These are phyloP conservation scores for Casuarina cunninghamiana DNA, from an alignment of 306 rosid species.

Conservation along the genomic window DNA sequence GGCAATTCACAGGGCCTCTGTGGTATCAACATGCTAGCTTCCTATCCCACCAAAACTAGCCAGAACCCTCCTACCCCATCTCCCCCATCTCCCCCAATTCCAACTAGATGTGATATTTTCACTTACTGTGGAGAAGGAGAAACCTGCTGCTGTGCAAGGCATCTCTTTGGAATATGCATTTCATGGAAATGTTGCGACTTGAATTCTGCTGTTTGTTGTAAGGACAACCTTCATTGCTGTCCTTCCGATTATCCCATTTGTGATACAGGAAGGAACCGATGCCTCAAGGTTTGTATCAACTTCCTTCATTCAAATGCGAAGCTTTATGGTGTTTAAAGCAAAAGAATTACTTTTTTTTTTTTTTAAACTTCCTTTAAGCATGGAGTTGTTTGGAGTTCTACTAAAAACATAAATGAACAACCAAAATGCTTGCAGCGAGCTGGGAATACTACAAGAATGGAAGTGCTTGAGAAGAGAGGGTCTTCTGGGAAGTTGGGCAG, in stretches of 20 bases:
- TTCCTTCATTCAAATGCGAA: background rate
- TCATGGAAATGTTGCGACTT: constrained; percentile 71
- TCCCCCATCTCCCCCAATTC: constrained; percentile 70
- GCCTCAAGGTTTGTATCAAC: constrained; percentile 69
- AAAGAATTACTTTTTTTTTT: too few relatives aligned
- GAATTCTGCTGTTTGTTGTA: constrained; percentile 72
- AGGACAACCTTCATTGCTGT: constrained; percentile 69
- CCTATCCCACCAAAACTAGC: constrained; percentile 72
- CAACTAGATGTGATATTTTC: constrained; percentile 55
- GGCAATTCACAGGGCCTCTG: constrained; percentile 65
- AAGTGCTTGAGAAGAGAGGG: constrained; percentile 28
- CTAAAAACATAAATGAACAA: background rate
- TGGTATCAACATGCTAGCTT: constrained; percentile 85
- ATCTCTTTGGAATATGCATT: constrained; percentile 66
- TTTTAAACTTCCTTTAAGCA: background rate
- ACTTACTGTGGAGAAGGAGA: constrained; percentile 63
- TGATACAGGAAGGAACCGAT: constrained; percentile 42
- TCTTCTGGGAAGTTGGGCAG: constrained; percentile 28
- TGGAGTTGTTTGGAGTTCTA: too few relatives aligned
- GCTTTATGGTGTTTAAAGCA: too few relatives aligned
- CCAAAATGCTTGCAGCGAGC: constrained; percentile 40
- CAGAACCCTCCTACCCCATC: constrained; percentile 62
- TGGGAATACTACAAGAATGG: constrained; percentile 43
- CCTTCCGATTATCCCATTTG: constrained; percentile 81
- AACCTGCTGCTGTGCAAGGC: constrained; percentile 76